Evolutionary conservation across 345 rosid genomes (phyloP), one percentile per base, ranked within the genome.

Genomic region (Abelmoschus esculentus): DNA sequence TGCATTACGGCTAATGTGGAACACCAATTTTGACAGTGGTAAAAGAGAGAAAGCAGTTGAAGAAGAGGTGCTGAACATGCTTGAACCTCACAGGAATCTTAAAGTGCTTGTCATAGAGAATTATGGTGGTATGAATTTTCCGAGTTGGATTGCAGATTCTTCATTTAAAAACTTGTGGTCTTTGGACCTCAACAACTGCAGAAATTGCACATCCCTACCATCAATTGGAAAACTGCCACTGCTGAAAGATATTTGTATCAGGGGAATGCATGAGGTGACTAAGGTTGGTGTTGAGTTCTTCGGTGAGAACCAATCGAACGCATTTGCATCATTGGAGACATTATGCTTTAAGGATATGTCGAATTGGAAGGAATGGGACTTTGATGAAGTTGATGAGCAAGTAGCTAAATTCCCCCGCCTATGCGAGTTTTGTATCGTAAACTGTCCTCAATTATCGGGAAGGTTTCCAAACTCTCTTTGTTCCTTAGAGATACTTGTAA

Each of bases 241-340:
- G 12, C 75, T 78, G 40, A 66, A 31, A 34, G 58, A 74, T 26
- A 56, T 78, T 76, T 47, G 17, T 15, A 59, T 78, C 17, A 14
- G 42, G 61, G 60, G 74, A 19, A 55, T 66, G 68, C 71, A 57
- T 56, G 71, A 34, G 8, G 55, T 75, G 12, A 17, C 54, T 34
- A 55, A 22, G 14, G 62, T 78, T 9, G 78, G 77, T 13, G 7
- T 26, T 18, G 64, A 75, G 67, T 72, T 75, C 55, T 62, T 6
- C 15, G 54, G 71, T 12, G 71, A 17, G 49, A n/a, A 29, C 4
- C 64, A 18, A 18, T 14, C 56, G 10, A 46, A 65, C 6, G 13
- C 70, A 36, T 79, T 75, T 18, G 46, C 57, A 12, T 72, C 76
- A 14, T 49, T 68, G 53, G 69, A 62, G 70, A 61, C 18, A 0